Percentiles rank a stretch among this genome's conserved stretches.
phyloP scores from a whole-genome alignment of 2,329 filamentous ascomycete species.

The Trichoderma atrobrunneum region DNA sequence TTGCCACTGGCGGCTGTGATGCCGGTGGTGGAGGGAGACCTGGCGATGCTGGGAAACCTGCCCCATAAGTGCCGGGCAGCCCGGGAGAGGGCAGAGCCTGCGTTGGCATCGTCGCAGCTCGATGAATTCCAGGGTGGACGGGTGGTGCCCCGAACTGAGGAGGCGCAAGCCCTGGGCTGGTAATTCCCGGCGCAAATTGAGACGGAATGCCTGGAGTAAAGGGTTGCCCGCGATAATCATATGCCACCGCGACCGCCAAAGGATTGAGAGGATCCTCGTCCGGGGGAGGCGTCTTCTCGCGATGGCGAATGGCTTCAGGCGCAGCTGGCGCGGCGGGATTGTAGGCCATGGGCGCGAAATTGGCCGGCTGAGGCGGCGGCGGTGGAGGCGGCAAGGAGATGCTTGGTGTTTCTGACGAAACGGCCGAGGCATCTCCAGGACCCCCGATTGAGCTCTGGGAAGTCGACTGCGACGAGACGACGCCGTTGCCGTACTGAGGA shows the following conservation, averaged over 20 bases:
- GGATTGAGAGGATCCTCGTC: slow-evolving; percentile 61
- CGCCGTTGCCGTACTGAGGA: slow-evolving; percentile 40
- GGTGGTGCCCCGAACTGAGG: slow-evolving; percentile 40
- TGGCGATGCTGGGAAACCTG: slow-evolving; percentile 45
- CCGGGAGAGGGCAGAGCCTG: slow-evolving; percentile 40
- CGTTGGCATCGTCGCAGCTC: slow-evolving; percentile 50
- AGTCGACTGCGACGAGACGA: slow-evolving; percentile 5
- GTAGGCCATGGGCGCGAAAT: slow-evolving; percentile 66
- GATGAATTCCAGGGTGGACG: slow-evolving; percentile 46
- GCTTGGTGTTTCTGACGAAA: slow-evolving; percentile 13
- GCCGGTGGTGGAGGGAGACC: slow-evolving; percentile 39
- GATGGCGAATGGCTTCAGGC: slow-evolving; percentile 66
- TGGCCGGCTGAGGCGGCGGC: slow-evolving; percentile 36
- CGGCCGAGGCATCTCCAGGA: slow-evolving; percentile 12
- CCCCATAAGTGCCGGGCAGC: slow-evolving; percentile 43
- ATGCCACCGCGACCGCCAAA: slow-evolving; percentile 54
- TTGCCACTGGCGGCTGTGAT: slow-evolving; percentile 35
- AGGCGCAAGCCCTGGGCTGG: slow-evolving; percentile 42
- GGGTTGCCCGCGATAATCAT: slow-evolving; percentile 53
- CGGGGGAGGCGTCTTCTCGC: slow-evolving; percentile 78
- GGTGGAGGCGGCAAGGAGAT: slow-evolving; percentile 28
- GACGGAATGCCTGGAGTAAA: slow-evolving; percentile 54
- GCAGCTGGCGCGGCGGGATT: slow-evolving; percentile 76
- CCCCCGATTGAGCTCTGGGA: slow-evolving; percentile 8
- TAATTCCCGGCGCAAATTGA: slow-evolving; percentile 40